Evolutionary conservation across 257 asterid species (phyloP), one percentile per base, ranked within the genome.

Genomic region (Linaria vulgaris): DNA sequence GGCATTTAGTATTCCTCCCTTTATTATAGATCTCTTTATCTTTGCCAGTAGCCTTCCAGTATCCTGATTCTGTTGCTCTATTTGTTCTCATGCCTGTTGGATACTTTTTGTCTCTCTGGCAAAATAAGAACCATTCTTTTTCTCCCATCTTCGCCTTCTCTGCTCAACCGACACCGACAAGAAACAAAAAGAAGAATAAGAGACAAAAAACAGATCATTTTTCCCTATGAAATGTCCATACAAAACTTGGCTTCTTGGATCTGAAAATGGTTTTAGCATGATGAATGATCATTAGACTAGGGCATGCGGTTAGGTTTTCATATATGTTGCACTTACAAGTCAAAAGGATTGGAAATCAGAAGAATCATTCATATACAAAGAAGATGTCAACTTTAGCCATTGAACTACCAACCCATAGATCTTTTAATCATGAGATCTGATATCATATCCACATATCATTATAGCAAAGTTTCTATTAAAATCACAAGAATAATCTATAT

Each of bases 1-100:
- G 85, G 56, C 72, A 72, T 54, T 76, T 76, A 0, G 70, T 60
- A 57, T 72, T 71, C 76, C 31, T 59, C 59, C 59, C 59, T 3
- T 54, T 37, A 24, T 34, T 57, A 31, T 76, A 74, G 41, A 90
- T 90, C 82, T 90, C 97, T 41, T 80, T 87, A 55, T 90, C 97
- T 61, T 90, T 90, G 0, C 97, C 97, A 6, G 97, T 90, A 5
- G 95, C 97, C 74, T 90, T 90, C 97, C 97, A 90, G 38, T 90
- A 87, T 6, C 97, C 97, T 0, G 84, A 69, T 21, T 74, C 83
- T 5, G 97, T 89, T 8, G 97, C 95, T 30, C 97, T 70, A 66
- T 89, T 89, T 10, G 95, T 89, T 72, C 95, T 78, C 89, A 78
- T 86, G 11, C 97, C 97, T 15, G 97, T 82, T 49, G 97, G 94